Conservation (phyloP, 345 rosid species). For the Aquilaria sinensis region DNA sequence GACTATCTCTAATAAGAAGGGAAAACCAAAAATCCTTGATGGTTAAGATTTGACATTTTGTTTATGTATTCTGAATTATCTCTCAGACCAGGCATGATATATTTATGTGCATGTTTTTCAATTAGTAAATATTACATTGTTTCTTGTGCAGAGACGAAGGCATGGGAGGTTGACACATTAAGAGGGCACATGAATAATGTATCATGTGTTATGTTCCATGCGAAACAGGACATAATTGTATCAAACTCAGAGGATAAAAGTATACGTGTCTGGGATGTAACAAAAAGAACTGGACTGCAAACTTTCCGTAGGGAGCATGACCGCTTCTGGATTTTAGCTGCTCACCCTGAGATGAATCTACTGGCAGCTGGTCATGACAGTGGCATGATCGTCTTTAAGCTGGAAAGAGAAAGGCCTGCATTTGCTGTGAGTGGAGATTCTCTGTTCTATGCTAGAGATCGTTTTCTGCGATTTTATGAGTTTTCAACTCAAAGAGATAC, state of each 20-base stretch:
- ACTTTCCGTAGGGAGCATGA: slow-evolving; percentile 97
- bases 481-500: slow-evolving; percentile 72
- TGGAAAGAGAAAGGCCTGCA: slow-evolving; percentile 96
- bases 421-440: slow-evolving; percentile 78
- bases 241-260: slow-evolving; percentile 97
- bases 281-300: slow-evolving; percentile 84
- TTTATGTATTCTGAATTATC: too few relatives aligned
- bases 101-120: too few relatives aligned
- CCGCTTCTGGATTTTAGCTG: slow-evolving; percentile 89
- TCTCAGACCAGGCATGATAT: too few relatives aligned
- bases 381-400: slow-evolving; percentile 94
- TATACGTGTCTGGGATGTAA: slow-evolving; percentile 96
- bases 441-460: slow-evolving; percentile 72
- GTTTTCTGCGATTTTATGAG: slow-evolving; percentile 72
- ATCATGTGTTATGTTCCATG: slow-evolving; percentile 93
- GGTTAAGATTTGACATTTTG: too few relatives aligned
- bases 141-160: slow-evolving; percentile 79
- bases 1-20: too few relatives aligned
- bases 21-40: too few relatives aligned
- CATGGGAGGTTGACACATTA: slow-evolving; percentile 98
- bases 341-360: slow-evolving; percentile 93
- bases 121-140: not conserved
- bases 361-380: slow-evolving; percentile 98
- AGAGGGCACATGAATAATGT: slow-evolving; percentile 97
- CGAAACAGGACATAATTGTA: slow-evolving; percentile 92